Evolutionary conservation across 2,329 filamentous ascomycete species (phyloP), one percentile per base, ranked within the genome.

Genomic region (Claviceps cyperi): DNA sequence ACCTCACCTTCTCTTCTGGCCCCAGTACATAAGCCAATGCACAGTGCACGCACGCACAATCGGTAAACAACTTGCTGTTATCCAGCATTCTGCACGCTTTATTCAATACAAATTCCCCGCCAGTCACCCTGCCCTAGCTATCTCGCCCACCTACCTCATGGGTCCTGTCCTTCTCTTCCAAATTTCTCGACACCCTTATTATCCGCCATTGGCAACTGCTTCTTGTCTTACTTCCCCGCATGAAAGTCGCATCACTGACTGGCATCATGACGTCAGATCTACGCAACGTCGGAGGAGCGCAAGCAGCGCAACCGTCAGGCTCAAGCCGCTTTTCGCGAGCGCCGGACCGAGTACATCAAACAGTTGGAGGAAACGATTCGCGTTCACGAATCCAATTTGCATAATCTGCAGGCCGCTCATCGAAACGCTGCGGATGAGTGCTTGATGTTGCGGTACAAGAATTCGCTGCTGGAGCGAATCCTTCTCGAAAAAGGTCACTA

Each of bases 271-370:
- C 39, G 41, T 52, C 58, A 96, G 91, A 96, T 96, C 56, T 98
- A 98, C 76, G 92, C 92, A 50, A 98, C 92, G 37, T 97, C 92
- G 11, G 92, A 98, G 68, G 92, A 98, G 70, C 83, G 92, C 62
- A 97, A 98, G 73, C 92, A 97, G 70, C 81, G 92, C 57, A 98
- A 98, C 65, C 77, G 92, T 59, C 92, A 97, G 72, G 92, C 92
- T 46, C 92, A 98, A 70, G 92, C 92, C 50, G 92, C 92, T 51
- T 98, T 98, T 63, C 84, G 92, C 59, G 92, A 98, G 70, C 84
- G 92, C 57, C 83, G 92, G 52, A 97, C 91, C 50, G 92, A 98
- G 73, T 98, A 98, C 68, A 98, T 98, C 72, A 97, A 97, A 72
- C 92, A 98, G 68, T 78, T 98, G 24, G 92, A 98, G 70, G 88